Conservation (phyloP, 1,139 yeast species). For the Kluyveromyces marxianus region DNA sequence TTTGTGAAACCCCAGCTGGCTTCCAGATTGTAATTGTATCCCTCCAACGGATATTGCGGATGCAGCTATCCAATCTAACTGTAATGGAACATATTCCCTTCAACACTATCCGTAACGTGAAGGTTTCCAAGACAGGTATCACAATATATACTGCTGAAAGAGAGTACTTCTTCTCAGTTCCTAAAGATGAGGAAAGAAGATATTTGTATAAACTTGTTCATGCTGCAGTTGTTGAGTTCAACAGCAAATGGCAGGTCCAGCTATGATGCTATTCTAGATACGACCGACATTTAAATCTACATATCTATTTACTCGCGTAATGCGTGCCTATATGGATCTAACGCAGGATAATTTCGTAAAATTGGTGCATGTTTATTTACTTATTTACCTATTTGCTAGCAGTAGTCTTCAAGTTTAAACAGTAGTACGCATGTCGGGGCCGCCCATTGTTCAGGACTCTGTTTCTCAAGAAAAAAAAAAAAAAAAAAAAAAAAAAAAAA, state of each 20-base stretch:
- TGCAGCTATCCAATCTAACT: slow-evolving; percentile 54
- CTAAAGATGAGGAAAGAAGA: slow-evolving; percentile 56
- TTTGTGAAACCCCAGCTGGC: slow-evolving; percentile 71
- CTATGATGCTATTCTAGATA: no score
- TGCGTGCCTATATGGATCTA: no score
- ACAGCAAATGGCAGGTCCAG: slow-evolving; percentile 24
- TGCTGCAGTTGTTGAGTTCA: slow-evolving; percentile 73
- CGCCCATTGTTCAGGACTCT: no score
- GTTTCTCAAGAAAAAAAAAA: no score
- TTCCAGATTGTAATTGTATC: slow-evolving; percentile 60
- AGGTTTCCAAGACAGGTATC: slow-evolving; percentile 76
- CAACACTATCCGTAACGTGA: slow-evolving; percentile 36
- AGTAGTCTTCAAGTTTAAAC: no score
- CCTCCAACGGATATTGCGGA: slow-evolving; percentile 58
- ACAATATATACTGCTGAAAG: slow-evolving; percentile 20
- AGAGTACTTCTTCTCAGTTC: slow-evolving; percentile 76
- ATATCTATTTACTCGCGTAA: no score
- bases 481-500: no score
- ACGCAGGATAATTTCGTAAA: no score
- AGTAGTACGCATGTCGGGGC: no score
- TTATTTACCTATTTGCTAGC: no score
- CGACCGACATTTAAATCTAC: no score
- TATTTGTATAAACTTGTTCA: slow-evolving; percentile 69
- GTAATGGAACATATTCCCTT: slow-evolving; percentile 28
- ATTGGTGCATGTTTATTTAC: no score